Evolutionary conservation across 768 basidiomycete species (phyloP), one percentile per base, ranked within the genome.

Genomic region (Clathrus columnatus): DNA sequence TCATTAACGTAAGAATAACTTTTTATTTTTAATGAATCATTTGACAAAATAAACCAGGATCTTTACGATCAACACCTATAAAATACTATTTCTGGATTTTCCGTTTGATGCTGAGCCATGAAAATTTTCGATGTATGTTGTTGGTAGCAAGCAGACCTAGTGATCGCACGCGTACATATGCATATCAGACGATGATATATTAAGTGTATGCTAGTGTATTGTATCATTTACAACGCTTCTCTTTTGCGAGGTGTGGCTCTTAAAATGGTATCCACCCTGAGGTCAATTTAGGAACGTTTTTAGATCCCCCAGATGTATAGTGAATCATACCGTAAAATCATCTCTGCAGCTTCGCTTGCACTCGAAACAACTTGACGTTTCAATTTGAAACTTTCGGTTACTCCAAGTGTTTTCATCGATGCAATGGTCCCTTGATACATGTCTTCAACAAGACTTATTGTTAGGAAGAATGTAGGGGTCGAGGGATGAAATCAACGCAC

Each of bases 341-440:
- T 98, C 75, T 98, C 96, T 1, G 91, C 87, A 17, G 94, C 96
- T 67, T 99, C 96, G 56, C 84, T 91, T 1, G 96, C 94, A 64
- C 91, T 95, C 47, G 89, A 71, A 3, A 99, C 86, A 1, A 98
- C 94, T 70, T 97, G 94, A 41, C 85, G 77, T 74, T 99, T 99
- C 60, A 99, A 76, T 75, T 98, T 98, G 73, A 91, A 99, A 62
- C 90, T 93, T 73, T 99, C 95, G 0, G 94, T 97, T 32, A 99
- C 72, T 28, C 96, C 96, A 10, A 95, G 74, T 48, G 82, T 70
- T 62, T 70, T 76, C 96, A 99, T 97, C 6, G 91, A 93, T 0
- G 80, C 92, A 54, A 99, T 84, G 0, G 73, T 70, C 2, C 91
- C 95, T 45, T 82, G 65, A 28, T 91, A 80, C 93, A 99, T 94